These are phyloP conservation scores for Ciborinia camelliae DNA, from an alignment of 2,329 filamentous ascomycete species.

Conservation along the genomic window DNA sequence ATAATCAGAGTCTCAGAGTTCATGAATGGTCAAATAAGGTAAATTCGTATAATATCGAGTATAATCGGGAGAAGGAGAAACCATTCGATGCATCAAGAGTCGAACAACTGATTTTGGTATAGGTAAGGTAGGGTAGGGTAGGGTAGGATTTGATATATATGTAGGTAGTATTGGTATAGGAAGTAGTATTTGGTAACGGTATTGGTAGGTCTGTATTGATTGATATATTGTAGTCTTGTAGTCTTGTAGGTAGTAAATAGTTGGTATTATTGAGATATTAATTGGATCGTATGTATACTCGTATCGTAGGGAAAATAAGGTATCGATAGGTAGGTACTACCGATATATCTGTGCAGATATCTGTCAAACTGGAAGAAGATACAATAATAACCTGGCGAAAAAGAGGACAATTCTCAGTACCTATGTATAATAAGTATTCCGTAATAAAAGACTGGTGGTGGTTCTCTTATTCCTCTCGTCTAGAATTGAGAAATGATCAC, in stretches of 20 bases:
- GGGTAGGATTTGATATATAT: too few relatives aligned
- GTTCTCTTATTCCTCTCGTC: neutral
- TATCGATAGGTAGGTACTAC: neutral
- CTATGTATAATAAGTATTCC: neutral
- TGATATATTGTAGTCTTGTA: too few relatives aligned
- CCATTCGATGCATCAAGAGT: neutral
- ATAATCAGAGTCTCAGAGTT: neutral
- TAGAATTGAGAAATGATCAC: neutral
- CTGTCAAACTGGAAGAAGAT: neutral
- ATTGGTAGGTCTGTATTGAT: too few relatives aligned
- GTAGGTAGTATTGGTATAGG: neutral
- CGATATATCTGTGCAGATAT: neutral
- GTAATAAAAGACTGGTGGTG: slow-evolving; percentile 1
- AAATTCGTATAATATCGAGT: slow-evolving; percentile 3
- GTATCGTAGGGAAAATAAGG: too few relatives aligned
- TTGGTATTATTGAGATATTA: too few relatives aligned
- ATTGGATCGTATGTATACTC: too few relatives aligned
- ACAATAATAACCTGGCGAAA: neutral
- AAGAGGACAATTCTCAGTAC: neutral
- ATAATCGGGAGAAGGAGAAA: neutral
- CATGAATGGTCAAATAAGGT: slow-evolving; percentile 6
- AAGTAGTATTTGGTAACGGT: neutral
- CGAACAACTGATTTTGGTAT: neutral
- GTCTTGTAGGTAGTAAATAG: too few relatives aligned
- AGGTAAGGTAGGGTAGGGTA: too few relatives aligned